Conservation (phyloP, 768 basidiomycete genomes). For the Xanthoconium stramineum region DNA sequence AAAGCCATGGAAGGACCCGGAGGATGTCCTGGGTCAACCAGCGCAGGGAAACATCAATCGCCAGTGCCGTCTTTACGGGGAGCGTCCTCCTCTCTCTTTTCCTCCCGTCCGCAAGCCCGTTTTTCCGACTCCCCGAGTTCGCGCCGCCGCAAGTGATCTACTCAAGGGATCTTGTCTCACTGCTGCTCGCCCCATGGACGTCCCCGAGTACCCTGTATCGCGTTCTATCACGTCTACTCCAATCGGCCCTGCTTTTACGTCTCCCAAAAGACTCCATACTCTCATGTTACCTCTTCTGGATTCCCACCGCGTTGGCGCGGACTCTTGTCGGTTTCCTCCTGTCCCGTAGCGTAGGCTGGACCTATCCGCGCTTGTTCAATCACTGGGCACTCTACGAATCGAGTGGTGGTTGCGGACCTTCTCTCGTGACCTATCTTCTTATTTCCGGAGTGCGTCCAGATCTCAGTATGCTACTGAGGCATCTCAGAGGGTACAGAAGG, state of each 20-base stretch:
- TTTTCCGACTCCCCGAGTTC: slow-evolving; percentile 27
- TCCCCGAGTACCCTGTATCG: slow-evolving; percentile 22
- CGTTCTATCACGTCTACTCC: slow-evolving; percentile 21
- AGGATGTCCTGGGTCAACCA: background rate
- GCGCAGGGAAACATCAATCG: background rate
- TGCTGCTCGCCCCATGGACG: slow-evolving; percentile 38
- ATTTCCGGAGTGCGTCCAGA: slow-evolving; percentile 15
- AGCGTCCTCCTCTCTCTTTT: slow-evolving; percentile 14
- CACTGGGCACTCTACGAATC: slow-evolving; percentile 41
- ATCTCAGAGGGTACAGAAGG: slow-evolving; percentile 12
- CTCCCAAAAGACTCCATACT: slow-evolving; percentile 5
- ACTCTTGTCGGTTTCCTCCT: slow-evolving; percentile 22
- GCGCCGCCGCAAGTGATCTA: slow-evolving; percentile 39
- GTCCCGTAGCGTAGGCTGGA: slow-evolving; percentile 34
- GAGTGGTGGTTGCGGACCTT: slow-evolving; percentile 36
- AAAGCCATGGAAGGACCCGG: background rate
- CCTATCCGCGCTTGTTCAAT: slow-evolving; percentile 36
- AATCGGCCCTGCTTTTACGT: slow-evolving; percentile 13
- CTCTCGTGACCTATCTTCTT: slow-evolving; percentile 25
- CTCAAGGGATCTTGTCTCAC: slow-evolving; percentile 29
- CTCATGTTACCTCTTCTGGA: slow-evolving; percentile 22
- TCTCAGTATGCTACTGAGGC: background rate
- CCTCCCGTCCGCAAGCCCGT: slow-evolving; percentile 2
- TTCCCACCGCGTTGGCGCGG: slow-evolving; percentile 17
- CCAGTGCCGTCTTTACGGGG: slow-evolving; percentile 8